Conservation (phyloP, 208 protist species). For the Wallacemonas sp. region DNA sequence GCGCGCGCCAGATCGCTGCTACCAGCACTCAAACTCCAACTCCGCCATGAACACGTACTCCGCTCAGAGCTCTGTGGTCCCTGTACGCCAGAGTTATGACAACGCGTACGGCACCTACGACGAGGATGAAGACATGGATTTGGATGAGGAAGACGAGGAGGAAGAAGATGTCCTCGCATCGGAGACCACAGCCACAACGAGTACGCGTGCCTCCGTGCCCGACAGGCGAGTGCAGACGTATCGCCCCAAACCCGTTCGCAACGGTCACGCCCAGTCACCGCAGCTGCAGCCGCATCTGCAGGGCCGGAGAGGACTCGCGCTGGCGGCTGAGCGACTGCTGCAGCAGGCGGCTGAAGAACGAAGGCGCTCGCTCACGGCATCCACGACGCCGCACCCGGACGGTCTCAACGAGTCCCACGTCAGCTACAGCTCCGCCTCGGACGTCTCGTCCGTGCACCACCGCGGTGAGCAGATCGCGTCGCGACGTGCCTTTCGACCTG, state of each 20-base stretch:
- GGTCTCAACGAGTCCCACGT: conserved; percentile 4
- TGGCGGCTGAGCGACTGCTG: background rate
- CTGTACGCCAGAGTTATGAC: conserved; percentile 12
- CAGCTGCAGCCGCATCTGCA: too few species aligned
- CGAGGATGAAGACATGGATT: background rate
- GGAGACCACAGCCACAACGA: background rate
- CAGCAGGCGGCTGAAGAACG: too few species aligned
- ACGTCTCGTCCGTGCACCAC: background rate
- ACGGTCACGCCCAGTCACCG: too few species aligned
- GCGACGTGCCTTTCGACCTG: too few species aligned
- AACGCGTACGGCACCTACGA: background rate
- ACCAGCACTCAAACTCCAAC: background rate
- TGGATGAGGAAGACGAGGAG: background rate
- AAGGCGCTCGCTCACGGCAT: too few species aligned
- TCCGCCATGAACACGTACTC: too few species aligned
- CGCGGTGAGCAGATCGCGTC: too few species aligned
- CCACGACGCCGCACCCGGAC: background rate
- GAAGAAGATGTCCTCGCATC: background rate
- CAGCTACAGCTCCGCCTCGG: background rate
- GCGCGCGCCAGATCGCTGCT: conserved; percentile 26
- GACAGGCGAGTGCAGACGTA: too few species aligned
- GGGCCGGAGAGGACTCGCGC: too few species aligned
- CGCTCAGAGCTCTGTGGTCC: conserved; percentile 6
- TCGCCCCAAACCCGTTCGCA: too few species aligned
- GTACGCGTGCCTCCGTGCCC: too few species aligned